Percentiles rank a stretch among this genome's conserved stretches.
These are phyloP conservation scores for slime mould (Dictyostelium discoideum) DNA, from an alignment of 78 protist species.

Conservation along the genomic window DNA sequence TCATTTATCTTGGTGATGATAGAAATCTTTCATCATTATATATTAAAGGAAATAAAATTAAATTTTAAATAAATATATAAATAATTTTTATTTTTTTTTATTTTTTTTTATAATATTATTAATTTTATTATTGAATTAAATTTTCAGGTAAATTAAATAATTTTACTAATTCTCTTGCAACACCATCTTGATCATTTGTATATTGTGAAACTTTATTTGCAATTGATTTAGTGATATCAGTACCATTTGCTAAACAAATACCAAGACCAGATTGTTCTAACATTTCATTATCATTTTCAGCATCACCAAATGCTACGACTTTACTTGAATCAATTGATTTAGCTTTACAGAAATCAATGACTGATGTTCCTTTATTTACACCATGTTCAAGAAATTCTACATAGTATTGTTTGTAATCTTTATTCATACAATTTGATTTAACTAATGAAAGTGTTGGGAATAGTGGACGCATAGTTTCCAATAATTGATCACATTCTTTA, in stretches of 20 bases:
- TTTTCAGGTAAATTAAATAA: constrained; percentile 57
- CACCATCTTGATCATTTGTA: constrained; percentile 75
- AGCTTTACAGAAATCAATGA: constrained; percentile 9
- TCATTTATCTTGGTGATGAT: constrained; percentile 91
- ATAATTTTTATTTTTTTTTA: too few species aligned
- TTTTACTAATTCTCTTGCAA: constrained; percentile 70
- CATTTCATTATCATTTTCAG: constrained; percentile 75
- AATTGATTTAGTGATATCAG: constrained; percentile 13
- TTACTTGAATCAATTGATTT: background rate
- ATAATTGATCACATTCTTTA: constrained; percentile 19
- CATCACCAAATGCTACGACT: constrained; percentile 71
- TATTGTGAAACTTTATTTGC: background rate
- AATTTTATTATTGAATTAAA: constrained; percentile 31
- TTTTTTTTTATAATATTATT: too few species aligned
- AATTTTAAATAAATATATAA: background rate
- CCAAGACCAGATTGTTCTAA: constrained; percentile 36
- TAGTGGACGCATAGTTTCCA: constrained; percentile 18
- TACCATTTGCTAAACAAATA: constrained; percentile 68
- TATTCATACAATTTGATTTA: constrained; percentile 48
- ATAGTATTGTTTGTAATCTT: constrained; percentile 48
- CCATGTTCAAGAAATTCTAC: constrained; percentile 45
- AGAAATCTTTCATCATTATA: constrained; percentile 86
- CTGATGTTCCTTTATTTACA: constrained; percentile 38
- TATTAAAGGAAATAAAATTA: constrained; percentile 82
- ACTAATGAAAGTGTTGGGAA: constrained; percentile 38